Evolutionary conservation across 352 stramenopile genomes (phyloP).

Genomic region (Phytophthora pistaciae): DNA sequence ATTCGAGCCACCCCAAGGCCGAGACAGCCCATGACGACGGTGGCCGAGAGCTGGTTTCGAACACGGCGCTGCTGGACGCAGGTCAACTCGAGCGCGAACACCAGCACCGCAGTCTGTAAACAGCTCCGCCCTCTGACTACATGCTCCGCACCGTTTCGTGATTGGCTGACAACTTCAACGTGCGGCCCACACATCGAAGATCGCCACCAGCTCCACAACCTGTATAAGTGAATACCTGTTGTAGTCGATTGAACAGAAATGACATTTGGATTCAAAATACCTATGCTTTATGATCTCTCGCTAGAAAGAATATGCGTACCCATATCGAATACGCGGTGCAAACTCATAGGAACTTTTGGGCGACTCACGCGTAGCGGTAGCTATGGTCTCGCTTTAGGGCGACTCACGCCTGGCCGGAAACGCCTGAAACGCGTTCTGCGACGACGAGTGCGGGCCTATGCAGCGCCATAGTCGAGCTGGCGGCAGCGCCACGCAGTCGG

Average conservation of each 20-base stretch:
- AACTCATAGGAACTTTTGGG: too few species aligned
- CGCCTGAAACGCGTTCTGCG: conserved; percentile 1
- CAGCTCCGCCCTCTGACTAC: neutral
- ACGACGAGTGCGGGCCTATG: neutral
- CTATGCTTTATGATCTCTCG: too few species aligned
- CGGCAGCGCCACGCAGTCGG: neutral
- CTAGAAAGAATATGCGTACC: too few species aligned
- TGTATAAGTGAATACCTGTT: neutral
- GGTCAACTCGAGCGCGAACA: conserved; percentile 17
- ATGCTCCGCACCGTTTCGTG: neutral
- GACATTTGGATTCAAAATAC: too few species aligned
- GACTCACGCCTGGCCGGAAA: neutral
- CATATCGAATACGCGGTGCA: too few species aligned
- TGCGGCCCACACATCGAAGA: neutral
- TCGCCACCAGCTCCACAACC: neutral
- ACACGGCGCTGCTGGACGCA: conserved; percentile 2
- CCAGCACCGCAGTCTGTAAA: neutral
- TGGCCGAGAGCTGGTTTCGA: conserved; percentile 13
- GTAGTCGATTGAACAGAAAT: too few species aligned
- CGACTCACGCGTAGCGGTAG: too few species aligned
- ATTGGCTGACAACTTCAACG: conserved; percentile 2
- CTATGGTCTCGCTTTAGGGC: neutral
- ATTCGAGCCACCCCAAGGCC: neutral
- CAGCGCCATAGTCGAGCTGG: neutral
- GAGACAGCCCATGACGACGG: conserved; percentile 40